These are phyloP conservation scores for Karstenula rhodostoma DNA, from an alignment of 2,329 filamentous ascomycete genomes.

Conservation along the genomic window DNA sequence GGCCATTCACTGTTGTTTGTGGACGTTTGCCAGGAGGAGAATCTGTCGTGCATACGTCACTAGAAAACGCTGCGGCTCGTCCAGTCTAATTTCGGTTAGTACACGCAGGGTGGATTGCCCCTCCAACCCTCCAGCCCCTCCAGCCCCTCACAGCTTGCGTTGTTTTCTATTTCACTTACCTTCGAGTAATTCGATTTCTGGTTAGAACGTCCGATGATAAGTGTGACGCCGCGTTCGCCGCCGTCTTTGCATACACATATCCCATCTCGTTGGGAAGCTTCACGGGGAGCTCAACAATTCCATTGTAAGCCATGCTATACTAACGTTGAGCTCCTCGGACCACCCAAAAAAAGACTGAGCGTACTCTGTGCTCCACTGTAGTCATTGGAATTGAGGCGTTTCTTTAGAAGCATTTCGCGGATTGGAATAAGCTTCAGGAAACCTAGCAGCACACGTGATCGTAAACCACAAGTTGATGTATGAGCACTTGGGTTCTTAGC, in stretches of 20 bases:
- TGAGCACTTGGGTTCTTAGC: too few relatives aligned
- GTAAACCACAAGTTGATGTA: too few relatives aligned
- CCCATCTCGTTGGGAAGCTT: too few relatives aligned
- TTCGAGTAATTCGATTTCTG: background rate
- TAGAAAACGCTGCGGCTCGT: background rate
- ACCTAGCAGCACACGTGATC: too few relatives aligned
- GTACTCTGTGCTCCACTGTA: too few relatives aligned
- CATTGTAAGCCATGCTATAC: background rate
- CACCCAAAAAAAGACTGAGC: too few relatives aligned
- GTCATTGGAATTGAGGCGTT: too few relatives aligned
- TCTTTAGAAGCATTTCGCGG: too few relatives aligned
- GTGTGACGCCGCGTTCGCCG: background rate
- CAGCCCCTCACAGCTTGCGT: background rate
- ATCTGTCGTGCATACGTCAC: constrained; percentile 7
- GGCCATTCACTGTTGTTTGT: background rate
- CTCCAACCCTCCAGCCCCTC: constrained; percentile 2
- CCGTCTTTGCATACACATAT: background rate
- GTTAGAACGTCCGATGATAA: background rate
- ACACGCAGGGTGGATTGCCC: background rate
- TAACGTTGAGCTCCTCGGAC: too few relatives aligned
- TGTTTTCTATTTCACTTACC: background rate
- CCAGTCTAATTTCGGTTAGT: background rate
- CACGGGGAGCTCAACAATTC: background rate
- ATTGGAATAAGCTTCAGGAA: too few relatives aligned
- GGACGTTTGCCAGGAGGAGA: background rate